A percentile compares a stretch with the other conserved stretches of the same genome.
Conservation (phyloP, 306 rosid genomes). For the Glycine soja region DNA sequence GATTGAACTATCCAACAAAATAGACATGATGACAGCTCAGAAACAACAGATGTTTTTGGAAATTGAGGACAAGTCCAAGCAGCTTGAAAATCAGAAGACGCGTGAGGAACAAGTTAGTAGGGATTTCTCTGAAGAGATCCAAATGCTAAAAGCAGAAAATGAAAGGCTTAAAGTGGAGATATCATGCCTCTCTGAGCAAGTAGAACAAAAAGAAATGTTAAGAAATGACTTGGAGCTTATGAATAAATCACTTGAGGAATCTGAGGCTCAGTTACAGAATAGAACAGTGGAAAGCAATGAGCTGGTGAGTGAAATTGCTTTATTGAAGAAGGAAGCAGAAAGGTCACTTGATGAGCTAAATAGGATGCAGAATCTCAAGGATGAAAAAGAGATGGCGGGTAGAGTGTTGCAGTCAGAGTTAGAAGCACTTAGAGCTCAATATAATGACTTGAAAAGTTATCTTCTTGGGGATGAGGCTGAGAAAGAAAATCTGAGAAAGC, state of each 20-base stretch:
- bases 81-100: constrained; percentile 63
- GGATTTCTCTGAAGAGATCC: constrained; percentile 60
- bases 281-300: constrained; percentile 66
- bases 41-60: constrained; percentile 64
- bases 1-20: constrained; percentile 59
- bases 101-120: constrained; percentile 55
- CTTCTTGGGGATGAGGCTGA: constrained; percentile 71
- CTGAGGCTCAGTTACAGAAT: constrained; percentile 53
- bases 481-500: constrained; percentile 72
- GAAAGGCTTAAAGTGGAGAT: constrained; percentile 69
- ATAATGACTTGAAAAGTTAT: constrained; percentile 33
- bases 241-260: constrained; percentile 67
- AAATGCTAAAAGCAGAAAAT: constrained; percentile 61
- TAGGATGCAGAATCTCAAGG: constrained; percentile 55
- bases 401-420: constrained; percentile 62
- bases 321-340: constrained; percentile 69
- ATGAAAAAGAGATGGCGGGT: constrained; percentile 61
- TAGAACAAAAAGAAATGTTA: constrained; percentile 56
- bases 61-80: constrained; percentile 64
- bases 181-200: constrained; percentile 53
- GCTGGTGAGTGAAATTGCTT: constrained; percentile 61
- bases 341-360: constrained; percentile 63
- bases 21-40: constrained; percentile 59
- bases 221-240: constrained; percentile 60
- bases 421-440: constrained; percentile 56